Percentiles rank a stretch among this genome's conserved stretches.
Conservation (phyloP, 768 basidiomycete species). For the Tylopilus balloui region DNA sequence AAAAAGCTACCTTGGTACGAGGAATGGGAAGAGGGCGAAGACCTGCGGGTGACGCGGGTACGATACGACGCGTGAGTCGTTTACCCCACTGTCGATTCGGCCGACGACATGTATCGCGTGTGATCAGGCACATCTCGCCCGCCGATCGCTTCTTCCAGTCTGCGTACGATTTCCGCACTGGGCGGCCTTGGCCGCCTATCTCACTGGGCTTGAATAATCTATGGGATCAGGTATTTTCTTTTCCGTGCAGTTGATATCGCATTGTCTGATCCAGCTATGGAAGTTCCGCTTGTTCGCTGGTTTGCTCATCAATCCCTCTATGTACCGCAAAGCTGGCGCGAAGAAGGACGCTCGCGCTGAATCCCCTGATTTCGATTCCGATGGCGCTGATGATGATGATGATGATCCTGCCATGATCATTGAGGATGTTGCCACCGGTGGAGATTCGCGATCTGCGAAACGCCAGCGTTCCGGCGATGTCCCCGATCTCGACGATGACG, state of each 20-base stretch:
- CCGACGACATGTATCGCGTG: too few relatives aligned
- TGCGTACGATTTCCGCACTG: conserved; percentile 49
- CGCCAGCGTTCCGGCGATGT: conserved; percentile 23
- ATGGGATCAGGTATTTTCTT: conserved; percentile 58
- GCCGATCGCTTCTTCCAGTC: conserved; percentile 58
- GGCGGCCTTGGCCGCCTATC: conserved; percentile 37
- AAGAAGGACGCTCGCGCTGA: conserved; percentile 30
- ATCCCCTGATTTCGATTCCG: conserved; percentile 34
- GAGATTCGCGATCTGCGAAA: conserved; percentile 16
- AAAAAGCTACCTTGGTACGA: conserved; percentile 55
- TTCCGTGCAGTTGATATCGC: not conserved
- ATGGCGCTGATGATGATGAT: conserved; percentile 29
- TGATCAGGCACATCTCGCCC: conserved; percentile 38
- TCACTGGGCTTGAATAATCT: conserved; percentile 36
- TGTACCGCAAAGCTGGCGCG: conserved; percentile 28
- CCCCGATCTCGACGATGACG: conserved; percentile 27
- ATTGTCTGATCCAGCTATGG: conserved; percentile 5
- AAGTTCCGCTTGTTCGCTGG: conserved; percentile 64
- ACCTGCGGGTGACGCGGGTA: conserved; percentile 37
- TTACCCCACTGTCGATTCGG: too few relatives aligned
- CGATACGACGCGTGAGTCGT: conserved; percentile 49
- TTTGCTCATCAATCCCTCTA: conserved; percentile 46
- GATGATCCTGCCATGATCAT: conserved; percentile 16
- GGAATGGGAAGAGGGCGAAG: conserved; percentile 64
- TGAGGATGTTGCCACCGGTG: not conserved